Percentiles rank a stretch among this genome's conserved stretches.
phyloP scores from a whole-genome alignment of 2,329 filamentous ascomycete species.

The Pezizomycotina sp. region DNA sequence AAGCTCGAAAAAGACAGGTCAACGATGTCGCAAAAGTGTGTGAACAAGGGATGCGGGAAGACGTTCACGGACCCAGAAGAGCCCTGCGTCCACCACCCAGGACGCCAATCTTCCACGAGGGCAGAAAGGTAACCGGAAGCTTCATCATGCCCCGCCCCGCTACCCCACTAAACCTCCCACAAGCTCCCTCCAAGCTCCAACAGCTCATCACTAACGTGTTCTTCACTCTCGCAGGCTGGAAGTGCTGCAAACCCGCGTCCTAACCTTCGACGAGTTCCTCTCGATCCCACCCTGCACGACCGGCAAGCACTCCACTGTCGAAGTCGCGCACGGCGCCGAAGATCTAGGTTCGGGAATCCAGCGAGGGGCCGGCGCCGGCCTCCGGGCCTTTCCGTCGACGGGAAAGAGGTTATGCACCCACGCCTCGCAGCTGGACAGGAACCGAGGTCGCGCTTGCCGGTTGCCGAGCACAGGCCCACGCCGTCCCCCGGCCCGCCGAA shows the following conservation, averaged over 20 bases:
- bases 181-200: neutral
- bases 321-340: conserved; percentile 48
- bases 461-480: conserved; percentile 27
- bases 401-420: conserved; percentile 24
- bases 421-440: conserved; percentile 8
- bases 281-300: conserved; percentile 79
- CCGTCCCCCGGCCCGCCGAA: conserved; percentile 43
- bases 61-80: conserved; percentile 65
- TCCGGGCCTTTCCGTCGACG: conserved; percentile 11
- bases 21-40: conserved; percentile 65
- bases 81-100: conserved; percentile 79
- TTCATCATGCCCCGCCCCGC: neutral
- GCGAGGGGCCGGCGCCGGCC: conserved; percentile 31
- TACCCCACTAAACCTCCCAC: neutral
- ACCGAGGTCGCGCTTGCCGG: conserved; percentile 23
- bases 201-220: neutral
- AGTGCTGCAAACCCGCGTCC: conserved; percentile 91
- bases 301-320: conserved; percentile 80
- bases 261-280: conserved; percentile 98
- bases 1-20: too few species aligned
- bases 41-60: conserved; percentile 93
- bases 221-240: conserved; percentile 53
- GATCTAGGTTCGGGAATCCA: conserved; percentile 34
- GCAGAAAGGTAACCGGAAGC: conserved; percentile 70
- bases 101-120: conserved; percentile 90